Base-by-base conservation (phyloP, 2,329 filamentous ascomycete species). In the Pezicula carpinea region DNA sequence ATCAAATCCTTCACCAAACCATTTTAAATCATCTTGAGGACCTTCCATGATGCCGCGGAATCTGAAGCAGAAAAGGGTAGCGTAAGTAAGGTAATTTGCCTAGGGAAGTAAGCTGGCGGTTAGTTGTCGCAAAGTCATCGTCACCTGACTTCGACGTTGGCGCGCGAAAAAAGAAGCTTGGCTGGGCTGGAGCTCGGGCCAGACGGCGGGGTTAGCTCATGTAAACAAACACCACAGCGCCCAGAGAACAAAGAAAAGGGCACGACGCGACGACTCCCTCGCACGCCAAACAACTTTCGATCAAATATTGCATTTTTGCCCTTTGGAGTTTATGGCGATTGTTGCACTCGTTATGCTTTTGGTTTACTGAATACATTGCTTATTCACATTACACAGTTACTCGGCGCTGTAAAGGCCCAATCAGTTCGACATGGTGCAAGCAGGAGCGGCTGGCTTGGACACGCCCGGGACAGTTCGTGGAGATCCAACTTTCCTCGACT, bases 381-480 rank as follows among this genome's bases (percentile, higher is more conserved):
- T 46, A 51, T 48, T 34, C 39, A 46, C 44, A 46, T 34, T 49
- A 21, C 43, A 41, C 43, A 43, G 50, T 53, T 53, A n/a, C 22
- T 18, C 21, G 38, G 13, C 38, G 54, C 53, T 50, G 15, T 29
- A 26, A 47, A 43, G 38, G 53, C 55, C 54, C 53, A 41, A 21
- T 17, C 35, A 34, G 47, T 55, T 49, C 66, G 71, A 60, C 57
- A 88, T 88, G 84, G 79, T 76, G 49, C 76, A 79, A 54, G 77
- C 79, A 34, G 84, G 83, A 62, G 77, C 74, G 58, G 76, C 69
- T 64, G 76, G 76, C 62, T 78, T 95, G 69, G 87, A 93, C 69
- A 95, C 91, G 59, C 92, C 92, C 61, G 85, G 86, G 64, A 95
- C 89, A 52, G 87, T 90, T 62, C 68, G 83, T 56, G 89, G 86